Conservation (phyloP, 2,329 filamentous ascomycete genomes). For the Cercospora sp. region DNA sequence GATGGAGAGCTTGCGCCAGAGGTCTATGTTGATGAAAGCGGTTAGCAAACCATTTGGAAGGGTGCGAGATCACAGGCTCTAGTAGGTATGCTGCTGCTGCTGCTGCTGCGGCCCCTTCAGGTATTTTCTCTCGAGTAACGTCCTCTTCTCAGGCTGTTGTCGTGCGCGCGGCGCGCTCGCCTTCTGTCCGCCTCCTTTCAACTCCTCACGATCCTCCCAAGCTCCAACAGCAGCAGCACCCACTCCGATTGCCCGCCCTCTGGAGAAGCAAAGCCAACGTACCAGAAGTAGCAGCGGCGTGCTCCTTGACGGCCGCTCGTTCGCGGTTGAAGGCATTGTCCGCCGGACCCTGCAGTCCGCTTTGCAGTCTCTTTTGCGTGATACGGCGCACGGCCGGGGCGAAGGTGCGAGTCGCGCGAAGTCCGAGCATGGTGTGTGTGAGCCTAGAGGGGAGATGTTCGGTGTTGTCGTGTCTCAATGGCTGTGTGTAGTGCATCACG, state of each 20-base stretch:
- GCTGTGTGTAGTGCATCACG: constrained; percentile 6
- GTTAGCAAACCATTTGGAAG: not conserved
- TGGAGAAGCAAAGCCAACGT: constrained; percentile 43
- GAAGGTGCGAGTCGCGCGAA: constrained; percentile 32
- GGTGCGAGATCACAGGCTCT: not conserved
- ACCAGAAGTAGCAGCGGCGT: constrained; percentile 84
- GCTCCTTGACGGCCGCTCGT: constrained; percentile 84
- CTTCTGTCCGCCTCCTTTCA: not conserved
- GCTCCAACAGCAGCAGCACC: not conserved
- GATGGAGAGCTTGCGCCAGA: constrained; percentile 94
- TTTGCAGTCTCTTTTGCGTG: constrained; percentile 28
- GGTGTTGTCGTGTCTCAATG: constrained; percentile 5
- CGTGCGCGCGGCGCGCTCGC: not conserved
- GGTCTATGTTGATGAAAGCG: constrained; percentile 55
- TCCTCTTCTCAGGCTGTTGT: not conserved
- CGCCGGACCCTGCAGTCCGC: constrained; percentile 56
- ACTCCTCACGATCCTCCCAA: not conserved
- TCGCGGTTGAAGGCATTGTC: constrained; percentile 95
- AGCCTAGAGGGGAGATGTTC: not conserved
- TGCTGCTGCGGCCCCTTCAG: not conserved
- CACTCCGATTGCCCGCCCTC: not conserved
- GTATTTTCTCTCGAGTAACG: not conserved
- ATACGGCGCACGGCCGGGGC: constrained; percentile 35
- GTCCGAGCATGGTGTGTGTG: constrained; percentile 33
- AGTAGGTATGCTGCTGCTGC: not conserved